phyloP scores from a whole-genome alignment of 148 eudicot genomes.

The Diospyros kaki region DNA sequence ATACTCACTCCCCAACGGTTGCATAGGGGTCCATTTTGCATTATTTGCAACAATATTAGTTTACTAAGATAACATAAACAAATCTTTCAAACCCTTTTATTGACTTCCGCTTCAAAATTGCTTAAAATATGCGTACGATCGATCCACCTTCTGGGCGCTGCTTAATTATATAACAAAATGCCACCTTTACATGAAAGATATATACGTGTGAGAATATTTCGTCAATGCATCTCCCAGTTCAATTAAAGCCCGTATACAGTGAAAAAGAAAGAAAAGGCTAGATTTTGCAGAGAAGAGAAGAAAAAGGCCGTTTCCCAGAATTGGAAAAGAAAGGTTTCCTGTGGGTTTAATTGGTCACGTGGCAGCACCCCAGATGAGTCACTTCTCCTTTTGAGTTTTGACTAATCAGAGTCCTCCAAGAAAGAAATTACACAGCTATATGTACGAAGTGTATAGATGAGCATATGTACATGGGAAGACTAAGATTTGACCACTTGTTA shows the following conservation, averaged over 20 bases:
- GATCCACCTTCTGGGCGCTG: no score
- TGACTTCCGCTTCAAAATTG: conserved; percentile 6
- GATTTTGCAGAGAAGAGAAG: neutral
- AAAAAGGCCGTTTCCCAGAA: neutral
- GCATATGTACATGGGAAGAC: no score
- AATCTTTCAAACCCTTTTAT: neutral
- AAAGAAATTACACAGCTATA: no score
- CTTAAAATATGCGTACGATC: neutral
- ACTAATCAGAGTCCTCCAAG: neutral
- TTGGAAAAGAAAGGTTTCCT: neutral
- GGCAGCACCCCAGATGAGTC: conserved; percentile 5
- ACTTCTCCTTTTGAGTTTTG: neutral
- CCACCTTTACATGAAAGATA: no score
- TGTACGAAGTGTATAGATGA: no score
- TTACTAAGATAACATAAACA: conserved; percentile 15
- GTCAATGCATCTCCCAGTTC: no score
- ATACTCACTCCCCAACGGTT: conserved; percentile 12
- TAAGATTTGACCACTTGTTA: no score
- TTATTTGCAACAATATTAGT: conserved; percentile 12
- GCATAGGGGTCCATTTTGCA: conserved; percentile 17
- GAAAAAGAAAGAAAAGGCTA: no score
- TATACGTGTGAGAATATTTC: no score
- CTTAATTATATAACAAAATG: no score
- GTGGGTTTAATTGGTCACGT: conserved; percentile 7
- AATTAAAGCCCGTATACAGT: no score